Percentiles rank a stretch among this genome's conserved stretches.
Evolutionary conservation across 2,329 filamentous ascomycete genomes (phyloP).

Genomic region (Trichoderma hamatum): DNA sequence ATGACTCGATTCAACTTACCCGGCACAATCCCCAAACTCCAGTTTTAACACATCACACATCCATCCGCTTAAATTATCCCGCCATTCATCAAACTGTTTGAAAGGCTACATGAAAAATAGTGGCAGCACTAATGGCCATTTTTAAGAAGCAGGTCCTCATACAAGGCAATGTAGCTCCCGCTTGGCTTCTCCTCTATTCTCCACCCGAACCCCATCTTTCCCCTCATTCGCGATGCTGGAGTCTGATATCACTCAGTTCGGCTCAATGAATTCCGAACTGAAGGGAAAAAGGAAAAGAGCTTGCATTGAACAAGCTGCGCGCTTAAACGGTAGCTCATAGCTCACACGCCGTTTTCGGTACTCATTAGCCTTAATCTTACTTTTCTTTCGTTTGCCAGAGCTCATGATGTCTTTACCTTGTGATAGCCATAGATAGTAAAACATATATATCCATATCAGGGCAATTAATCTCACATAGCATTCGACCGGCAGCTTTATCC

Average conservation of each 20-base stretch:
- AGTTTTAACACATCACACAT: background rate
- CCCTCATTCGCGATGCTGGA: slow-evolving; percentile 20
- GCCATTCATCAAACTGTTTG: background rate
- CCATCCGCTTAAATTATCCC: slow-evolving; percentile 1
- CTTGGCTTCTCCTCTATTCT: slow-evolving; percentile 9
- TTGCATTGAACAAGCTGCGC: slow-evolving; percentile 4
- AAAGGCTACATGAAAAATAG: background rate
- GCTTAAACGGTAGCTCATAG: background rate
- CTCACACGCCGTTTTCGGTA: background rate
- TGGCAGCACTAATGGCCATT: background rate
- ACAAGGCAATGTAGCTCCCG: background rate
- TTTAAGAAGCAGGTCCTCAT: background rate
- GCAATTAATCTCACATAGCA: background rate
- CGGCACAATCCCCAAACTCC: background rate
- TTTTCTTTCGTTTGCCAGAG: background rate
- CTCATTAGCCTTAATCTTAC: background rate
- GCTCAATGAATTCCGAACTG: slow-evolving; percentile 18
- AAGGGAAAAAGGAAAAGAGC: background rate
- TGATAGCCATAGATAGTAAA: background rate
- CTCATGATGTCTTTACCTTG: background rate
- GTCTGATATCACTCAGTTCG: slow-evolving; percentile 24
- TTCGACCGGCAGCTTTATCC: background rate
- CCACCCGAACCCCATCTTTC: slow-evolving; percentile 22
- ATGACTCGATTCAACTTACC: background rate
- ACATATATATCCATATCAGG: background rate